Base-by-base conservation (phyloP, 345 rosid genomes). In the Salix udensis region DNA sequence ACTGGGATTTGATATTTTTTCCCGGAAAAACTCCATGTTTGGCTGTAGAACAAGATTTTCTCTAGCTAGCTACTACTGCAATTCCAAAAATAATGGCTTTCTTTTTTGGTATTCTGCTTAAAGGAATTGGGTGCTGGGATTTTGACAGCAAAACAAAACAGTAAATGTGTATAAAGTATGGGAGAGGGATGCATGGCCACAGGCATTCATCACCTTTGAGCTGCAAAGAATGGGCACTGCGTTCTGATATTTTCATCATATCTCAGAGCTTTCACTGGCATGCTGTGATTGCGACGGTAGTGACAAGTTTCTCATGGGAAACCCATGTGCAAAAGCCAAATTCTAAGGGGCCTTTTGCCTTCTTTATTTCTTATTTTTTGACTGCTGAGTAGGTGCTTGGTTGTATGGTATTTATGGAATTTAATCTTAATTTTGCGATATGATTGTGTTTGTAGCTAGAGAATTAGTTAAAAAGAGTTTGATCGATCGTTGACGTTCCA, bases 311-410 rank as follows among this genome's bases (percentile, higher is more conserved):
- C 69, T 69, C 70, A 40, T 40, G 24, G 44, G 48, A 34, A 24
- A 60, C 81, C 83, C 85, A 83, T 62, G 85, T 79, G 88, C 84
- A 65, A 85, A 81, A 81, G 85, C 86, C 88, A 53, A 69, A 19
- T 31, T 67, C 71, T 65, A 28, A 42, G 78, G 73, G 26, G 21
- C 78, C 37, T 52, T 50, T 77, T 71, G 65, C n/a, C 26, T 1
- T 69, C 21, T 18, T n/a, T 30, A 11, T 2, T 65, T 34, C 46
- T 24, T 3, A 14, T 14, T 66, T 71, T 4, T 18, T 12, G 18
- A 26, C 26, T n/a, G 61, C n/a, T 7, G 73, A 30, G 60, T 14
- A 48, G 60, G 37, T 1, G 53, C n/a, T 24, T 4, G 10, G 53
- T 0, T 70, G 28, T 8, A 6, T 42, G 23, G 53, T 6, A 3